Conservation (phyloP, 2,329 filamentous ascomycete species). For the Alternaria triticimaculans region DNA sequence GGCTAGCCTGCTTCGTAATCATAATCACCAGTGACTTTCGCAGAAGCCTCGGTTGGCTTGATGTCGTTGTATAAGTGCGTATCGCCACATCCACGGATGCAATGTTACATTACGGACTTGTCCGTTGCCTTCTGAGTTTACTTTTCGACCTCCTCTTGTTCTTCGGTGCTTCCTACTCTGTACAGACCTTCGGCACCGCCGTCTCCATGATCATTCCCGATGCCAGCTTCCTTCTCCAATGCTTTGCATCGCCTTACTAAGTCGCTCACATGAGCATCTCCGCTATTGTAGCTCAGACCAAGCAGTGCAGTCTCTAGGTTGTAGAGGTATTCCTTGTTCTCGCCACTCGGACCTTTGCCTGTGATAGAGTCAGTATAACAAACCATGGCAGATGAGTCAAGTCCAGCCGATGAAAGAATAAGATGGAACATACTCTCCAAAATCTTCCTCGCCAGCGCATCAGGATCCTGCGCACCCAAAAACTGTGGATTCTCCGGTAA, state of each 20-base stretch:
- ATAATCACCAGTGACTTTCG: constrained; percentile 1
- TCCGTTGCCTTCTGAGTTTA: constrained; percentile 5
- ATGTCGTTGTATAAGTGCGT: background rate
- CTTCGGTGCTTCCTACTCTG: constrained; percentile 59
- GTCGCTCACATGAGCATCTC: constrained; percentile 84
- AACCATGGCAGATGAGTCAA: background rate
- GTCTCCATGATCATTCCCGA: constrained; percentile 22
- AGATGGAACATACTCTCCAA: constrained; percentile 60
- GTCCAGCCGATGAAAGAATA: background rate
- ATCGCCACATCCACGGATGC: background rate
- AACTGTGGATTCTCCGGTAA: constrained; percentile 94
- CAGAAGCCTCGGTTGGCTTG: constrained; percentile 3
- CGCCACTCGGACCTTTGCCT: constrained; percentile 76
- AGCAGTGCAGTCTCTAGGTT: constrained; percentile 77
- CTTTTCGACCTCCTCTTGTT: constrained; percentile 67
- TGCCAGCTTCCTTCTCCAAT: constrained; percentile 58
- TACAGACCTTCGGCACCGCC: constrained; percentile 45
- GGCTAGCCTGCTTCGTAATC: constrained; percentile 15
- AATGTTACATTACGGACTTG: background rate
- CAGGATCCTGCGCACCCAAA: constrained; percentile 79
- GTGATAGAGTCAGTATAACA: background rate
- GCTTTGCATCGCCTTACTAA: constrained; percentile 74
- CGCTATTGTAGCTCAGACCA: constrained; percentile 75
- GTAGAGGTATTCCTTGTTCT: constrained; percentile 89
- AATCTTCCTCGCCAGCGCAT: constrained; percentile 81